Evolutionary conservation across 2,329 filamentous ascomycete species (phyloP).

Genomic region (Alternaria consortialis): DNA sequence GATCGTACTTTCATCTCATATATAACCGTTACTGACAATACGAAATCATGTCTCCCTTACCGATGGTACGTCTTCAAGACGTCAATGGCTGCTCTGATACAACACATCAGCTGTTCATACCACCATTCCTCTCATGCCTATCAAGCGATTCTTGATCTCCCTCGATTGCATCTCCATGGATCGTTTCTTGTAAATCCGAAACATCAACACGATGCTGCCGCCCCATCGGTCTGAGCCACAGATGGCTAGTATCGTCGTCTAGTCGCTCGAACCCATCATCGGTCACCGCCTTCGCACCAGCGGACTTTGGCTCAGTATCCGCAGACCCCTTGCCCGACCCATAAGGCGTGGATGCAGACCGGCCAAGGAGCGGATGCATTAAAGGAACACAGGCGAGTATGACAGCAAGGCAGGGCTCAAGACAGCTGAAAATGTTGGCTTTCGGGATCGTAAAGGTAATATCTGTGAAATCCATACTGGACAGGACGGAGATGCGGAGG

Average conservation of each 20-base stretch:
- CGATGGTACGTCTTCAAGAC: not conserved
- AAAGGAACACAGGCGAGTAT: not conserved
- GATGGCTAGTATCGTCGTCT: not conserved
- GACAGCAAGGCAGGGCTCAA: constrained; percentile 4
- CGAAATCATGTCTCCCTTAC: not conserved
- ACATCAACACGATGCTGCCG: not conserved
- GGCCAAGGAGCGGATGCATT: constrained; percentile 3
- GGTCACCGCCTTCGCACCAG: not conserved
- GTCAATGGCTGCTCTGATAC: not conserved
- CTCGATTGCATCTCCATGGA: not conserved
- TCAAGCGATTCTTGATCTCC: constrained; percentile 2
- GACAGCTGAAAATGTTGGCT: constrained; percentile 4
- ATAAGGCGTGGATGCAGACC: not conserved
- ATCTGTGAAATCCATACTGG: constrained; percentile 1
- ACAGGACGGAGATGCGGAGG: constrained; percentile 1
- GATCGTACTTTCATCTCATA: not conserved
- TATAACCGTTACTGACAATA: not conserved
- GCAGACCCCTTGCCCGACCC: not conserved
- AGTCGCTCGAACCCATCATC: constrained; percentile 2
- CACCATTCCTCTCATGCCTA: not conserved
- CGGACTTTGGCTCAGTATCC: not conserved
- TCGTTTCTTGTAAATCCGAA: not conserved
- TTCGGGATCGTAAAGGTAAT: constrained; percentile 2
- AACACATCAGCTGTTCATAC: not conserved
- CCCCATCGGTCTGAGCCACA: constrained; percentile 2